These are phyloP conservation scores for Gynandropsis gynandra DNA, from an alignment of 345 rosid species.

Conservation along the genomic window DNA sequence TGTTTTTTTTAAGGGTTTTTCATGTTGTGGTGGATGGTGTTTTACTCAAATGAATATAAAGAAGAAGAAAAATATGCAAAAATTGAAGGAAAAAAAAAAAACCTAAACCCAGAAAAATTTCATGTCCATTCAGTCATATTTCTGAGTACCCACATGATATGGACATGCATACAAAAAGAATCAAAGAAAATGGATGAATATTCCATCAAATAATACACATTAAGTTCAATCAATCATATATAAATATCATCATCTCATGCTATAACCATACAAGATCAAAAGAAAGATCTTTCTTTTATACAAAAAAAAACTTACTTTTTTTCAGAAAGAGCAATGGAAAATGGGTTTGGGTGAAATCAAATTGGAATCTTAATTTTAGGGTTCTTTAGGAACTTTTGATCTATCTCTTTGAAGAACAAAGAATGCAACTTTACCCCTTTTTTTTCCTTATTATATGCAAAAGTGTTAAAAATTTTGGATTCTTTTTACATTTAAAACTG, in stretches of 20 bases:
- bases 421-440: too few relatives aligned
- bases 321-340: too few relatives aligned
- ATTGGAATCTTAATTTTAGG: too few relatives aligned
- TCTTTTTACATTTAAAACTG: too few relatives aligned
- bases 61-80: conserved; percentile 28
- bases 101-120: conserved; percentile 47
- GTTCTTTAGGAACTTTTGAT: too few relatives aligned
- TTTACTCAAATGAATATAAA: conserved; percentile 15
- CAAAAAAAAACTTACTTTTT: too few relatives aligned
- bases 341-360: too few relatives aligned
- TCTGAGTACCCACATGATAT: conserved; percentile 48
- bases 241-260: conserved; percentile 11
- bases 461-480: too few relatives aligned
- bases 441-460: conserved; percentile 20
- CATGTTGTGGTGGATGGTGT: conserved; percentile 13
- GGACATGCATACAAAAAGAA: conserved; percentile 52
- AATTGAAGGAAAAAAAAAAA: conserved; percentile 22
- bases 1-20: conserved; percentile 15
- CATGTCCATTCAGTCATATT: conserved; percentile 57
- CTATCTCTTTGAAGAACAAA: too few relatives aligned
- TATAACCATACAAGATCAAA: neutral
- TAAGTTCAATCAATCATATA: conserved; percentile 27
- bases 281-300: conserved; percentile 1
- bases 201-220: conserved; percentile 22
- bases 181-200: conserved; percentile 34